Conservation (phyloP, 75 land plant species). For the Azolla pinnata region DNA sequence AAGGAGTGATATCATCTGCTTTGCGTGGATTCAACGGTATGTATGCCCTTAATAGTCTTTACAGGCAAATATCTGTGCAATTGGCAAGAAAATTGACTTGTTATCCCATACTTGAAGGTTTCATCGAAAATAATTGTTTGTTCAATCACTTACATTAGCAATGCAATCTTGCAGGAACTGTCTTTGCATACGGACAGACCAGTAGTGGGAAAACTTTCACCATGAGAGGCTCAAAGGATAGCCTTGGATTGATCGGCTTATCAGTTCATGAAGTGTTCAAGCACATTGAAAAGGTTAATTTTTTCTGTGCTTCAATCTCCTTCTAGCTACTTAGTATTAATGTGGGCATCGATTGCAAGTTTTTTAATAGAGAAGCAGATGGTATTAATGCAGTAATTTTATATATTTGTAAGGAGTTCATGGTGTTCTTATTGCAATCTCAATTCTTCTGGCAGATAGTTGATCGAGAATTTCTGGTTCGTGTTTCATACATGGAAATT, state of each 20-base stretch:
- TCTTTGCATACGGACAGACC: constrained; percentile 97
- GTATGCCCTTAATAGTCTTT: neutral
- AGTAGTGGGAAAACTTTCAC: constrained; percentile 99
- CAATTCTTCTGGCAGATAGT: constrained; percentile 42
- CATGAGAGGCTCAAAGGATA: constrained; percentile 73
- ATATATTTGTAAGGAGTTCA: too few relatives aligned
- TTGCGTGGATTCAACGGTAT: constrained; percentile 87
- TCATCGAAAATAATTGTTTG: too few relatives aligned
- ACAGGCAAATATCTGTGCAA: neutral
- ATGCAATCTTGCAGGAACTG: too few relatives aligned
- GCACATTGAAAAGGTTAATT: constrained; percentile 43
- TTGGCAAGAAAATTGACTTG: neutral
- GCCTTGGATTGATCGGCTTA: constrained; percentile 70
- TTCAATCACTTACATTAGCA: too few relatives aligned
- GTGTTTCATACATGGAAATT: constrained; percentile 98
- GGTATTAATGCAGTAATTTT: too few relatives aligned
- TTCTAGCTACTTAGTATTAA: neutral
- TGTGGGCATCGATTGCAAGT: too few relatives aligned
- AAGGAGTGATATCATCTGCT: constrained; percentile 74
- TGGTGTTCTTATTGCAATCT: too few relatives aligned
- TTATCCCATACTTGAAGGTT: neutral
- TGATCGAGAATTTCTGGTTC: constrained; percentile 81
- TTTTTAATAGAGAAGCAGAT: too few relatives aligned
- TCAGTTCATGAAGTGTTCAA: constrained; percentile 67
- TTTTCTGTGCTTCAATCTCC: constrained; percentile 2